Evolutionary conservation across 257 asterid genomes (phyloP), one percentile per base, ranked within the genome.

Genomic region (Cinchona pubescens): DNA sequence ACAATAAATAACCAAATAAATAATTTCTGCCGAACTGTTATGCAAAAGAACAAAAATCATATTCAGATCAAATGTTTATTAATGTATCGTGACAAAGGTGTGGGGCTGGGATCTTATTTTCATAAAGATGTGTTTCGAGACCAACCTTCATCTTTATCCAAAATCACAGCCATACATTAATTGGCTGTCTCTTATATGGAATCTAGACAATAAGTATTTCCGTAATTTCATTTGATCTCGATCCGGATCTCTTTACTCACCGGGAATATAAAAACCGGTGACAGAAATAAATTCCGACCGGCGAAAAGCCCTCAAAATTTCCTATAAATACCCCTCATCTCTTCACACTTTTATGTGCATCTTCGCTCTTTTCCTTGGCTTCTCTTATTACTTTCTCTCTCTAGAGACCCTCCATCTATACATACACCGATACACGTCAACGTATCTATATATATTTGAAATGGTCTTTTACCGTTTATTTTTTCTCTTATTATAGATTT

Each of bases 241-340:
- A 48, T 48, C 53, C 16, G 19, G 4, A 48, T n/a, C n/a, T n/a
- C n/a, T n/a, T n/a, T n/a, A n/a, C n/a, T n/a, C n/a, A 83, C 78
- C 78, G 82, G 84, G 64, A 83, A 63, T 55, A 73, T 79, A 82
- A 77, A 80, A 34, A 62, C 68, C 79, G 82, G 83, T 45, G 51
- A 83, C 86, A 84, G 5, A 66, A 72, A 58, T 32, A 58, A 30
- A 51, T 37, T 3, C 74, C 51, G 88, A 80, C 85, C 84, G 79
- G 89, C 82, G 69, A 46, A 34, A 19, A 65, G 74, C 80, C 86
- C 85, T 73, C 71, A 5, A 67, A 56, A 42, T 83, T 82, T 79
- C 90, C 97, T 91, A 91, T 91, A 91, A 88, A 91, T 87, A 86
- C 81, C 90, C 87, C 86, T 70, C 81, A 30, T 49, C 71, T 19